Evolutionary conservation across 2,329 filamentous ascomycete species (phyloP).

Genomic region (Coccinonectria pachysandricola): DNA sequence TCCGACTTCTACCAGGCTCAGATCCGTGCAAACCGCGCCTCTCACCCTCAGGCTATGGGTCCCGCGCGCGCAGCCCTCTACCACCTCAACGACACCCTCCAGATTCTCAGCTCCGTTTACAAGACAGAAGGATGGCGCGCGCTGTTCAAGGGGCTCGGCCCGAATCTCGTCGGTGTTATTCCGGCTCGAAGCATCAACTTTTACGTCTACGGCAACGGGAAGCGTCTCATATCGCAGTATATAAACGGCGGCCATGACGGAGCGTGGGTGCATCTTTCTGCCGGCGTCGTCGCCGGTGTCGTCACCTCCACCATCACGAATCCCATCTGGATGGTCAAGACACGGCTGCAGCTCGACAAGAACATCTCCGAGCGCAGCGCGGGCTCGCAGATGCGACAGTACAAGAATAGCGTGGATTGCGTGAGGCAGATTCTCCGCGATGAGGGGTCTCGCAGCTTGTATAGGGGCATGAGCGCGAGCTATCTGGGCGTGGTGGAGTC

Average conservation of each 20-base stretch:
- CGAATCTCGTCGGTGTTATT: conserved; percentile 81
- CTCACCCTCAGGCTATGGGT: conserved; percentile 51
- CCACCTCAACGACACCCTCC: conserved; percentile 76
- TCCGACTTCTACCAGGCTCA: conserved; percentile 91
- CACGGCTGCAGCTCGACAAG: conserved; percentile 82
- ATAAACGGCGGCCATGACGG: conserved; percentile 62
- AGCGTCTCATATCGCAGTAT: conserved; percentile 65
- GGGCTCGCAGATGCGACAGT: conserved; percentile 50
- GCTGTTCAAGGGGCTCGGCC: conserved; percentile 86
- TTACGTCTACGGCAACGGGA: conserved; percentile 86
- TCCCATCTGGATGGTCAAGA: conserved; percentile 96
- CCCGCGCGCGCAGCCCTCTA: conserved; percentile 56
- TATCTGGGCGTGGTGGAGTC: conserved; percentile 87
- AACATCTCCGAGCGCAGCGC: conserved; percentile 55
- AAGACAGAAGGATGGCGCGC: conserved; percentile 73
- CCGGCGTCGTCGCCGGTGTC: conserved; percentile 69
- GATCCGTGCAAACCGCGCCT: conserved; percentile 56
- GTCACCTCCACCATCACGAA: conserved; percentile 87
- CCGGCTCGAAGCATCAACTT: conserved; percentile 90
- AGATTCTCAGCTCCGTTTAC: conserved; percentile 75
- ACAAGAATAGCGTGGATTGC: conserved; percentile 83
- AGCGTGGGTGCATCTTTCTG: conserved; percentile 66
- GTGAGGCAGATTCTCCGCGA: conserved; percentile 68
- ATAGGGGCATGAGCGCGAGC: conserved; percentile 82
- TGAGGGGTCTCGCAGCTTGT: conserved; percentile 74